Percentiles rank a stretch among this genome's conserved stretches.
phyloP scores from a whole-genome alignment of 306 rosid species.

The Cucurbita ficifolia region DNA sequence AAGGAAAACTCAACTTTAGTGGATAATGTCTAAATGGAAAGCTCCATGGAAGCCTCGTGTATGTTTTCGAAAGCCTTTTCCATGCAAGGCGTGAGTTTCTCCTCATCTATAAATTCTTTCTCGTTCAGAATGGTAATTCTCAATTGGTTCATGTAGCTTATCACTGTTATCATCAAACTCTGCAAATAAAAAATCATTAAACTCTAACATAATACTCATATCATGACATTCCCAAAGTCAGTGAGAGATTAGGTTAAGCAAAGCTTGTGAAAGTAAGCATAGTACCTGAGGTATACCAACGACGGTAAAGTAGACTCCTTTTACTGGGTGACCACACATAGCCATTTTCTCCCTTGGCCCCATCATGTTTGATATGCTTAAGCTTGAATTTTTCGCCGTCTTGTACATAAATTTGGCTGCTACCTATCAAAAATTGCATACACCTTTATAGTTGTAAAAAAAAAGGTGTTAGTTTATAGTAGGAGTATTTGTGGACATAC shows the following conservation, averaged over 20 bases:
- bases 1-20: too few relatives aligned
- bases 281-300: conserved; percentile 43
- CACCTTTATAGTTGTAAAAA: background rate
- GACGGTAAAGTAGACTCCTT: conserved; percentile 26
- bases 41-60: conserved; percentile 15
- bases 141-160: conserved; percentile 34
- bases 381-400: conserved; percentile 29
- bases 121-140: conserved; percentile 21
- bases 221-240: too few relatives aligned
- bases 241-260: too few relatives aligned
- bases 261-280: too few relatives aligned
- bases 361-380: conserved; percentile 31
- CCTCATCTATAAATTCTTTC: conserved; percentile 27
- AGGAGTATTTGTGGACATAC: background rate
- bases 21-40: background rate
- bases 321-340: conserved; percentile 22
- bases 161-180: conserved; percentile 24
- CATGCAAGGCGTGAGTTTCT: conserved; percentile 21
- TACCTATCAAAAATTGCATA: conserved; percentile 11
- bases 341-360: conserved; percentile 49
- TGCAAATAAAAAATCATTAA: too few relatives aligned
- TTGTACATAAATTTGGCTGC: conserved; percentile 29
- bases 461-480: too few relatives aligned
- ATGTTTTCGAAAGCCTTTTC: conserved; percentile 34
- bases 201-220: too few relatives aligned